Conservation (phyloP, 2,329 filamentous ascomycete genomes). For the Didymella sp. region DNA sequence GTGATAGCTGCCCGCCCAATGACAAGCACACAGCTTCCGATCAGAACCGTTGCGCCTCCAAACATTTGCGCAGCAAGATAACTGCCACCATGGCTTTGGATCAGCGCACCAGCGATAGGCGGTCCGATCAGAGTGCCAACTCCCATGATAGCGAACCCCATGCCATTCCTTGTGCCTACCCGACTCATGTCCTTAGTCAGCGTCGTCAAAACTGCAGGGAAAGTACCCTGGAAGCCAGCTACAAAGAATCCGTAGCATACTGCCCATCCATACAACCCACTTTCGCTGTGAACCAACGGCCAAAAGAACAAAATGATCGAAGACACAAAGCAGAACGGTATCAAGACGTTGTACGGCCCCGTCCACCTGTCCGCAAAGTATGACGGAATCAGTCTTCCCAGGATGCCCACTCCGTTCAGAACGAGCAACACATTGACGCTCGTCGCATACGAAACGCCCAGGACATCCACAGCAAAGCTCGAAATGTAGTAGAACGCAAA, state of each 20-base stretch:
- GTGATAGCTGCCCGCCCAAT: constrained; percentile 41
- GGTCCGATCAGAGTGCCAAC: constrained; percentile 56
- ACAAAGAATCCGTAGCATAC: constrained; percentile 55
- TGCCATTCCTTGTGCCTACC: constrained; percentile 56
- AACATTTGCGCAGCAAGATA: constrained; percentile 57
- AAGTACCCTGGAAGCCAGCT: constrained; percentile 56
- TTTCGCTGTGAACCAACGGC: constrained; percentile 56
- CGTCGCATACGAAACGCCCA: constrained; percentile 58
- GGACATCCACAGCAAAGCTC: constrained; percentile 49
- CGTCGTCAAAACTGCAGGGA: constrained; percentile 52
- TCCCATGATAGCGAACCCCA: constrained; percentile 56
- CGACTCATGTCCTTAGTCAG: constrained; percentile 58
- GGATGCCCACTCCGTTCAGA: constrained; percentile 63
- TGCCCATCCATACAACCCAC: constrained; percentile 54
- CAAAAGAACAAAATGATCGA: constrained; percentile 63
- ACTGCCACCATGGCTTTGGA: constrained; percentile 49
- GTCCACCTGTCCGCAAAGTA: constrained; percentile 61
- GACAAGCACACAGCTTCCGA: constrained; percentile 41
- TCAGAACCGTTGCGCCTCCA: constrained; percentile 39
- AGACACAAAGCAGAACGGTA: constrained; percentile 58
- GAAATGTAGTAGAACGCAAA: constrained; percentile 58
- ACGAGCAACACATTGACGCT: constrained; percentile 64
- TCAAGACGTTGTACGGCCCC: constrained; percentile 64
- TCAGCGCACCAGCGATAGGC: constrained; percentile 56
- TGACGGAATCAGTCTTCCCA: constrained; percentile 61